phyloP scores from a whole-genome alignment of 768 basidiomycete genomes.

The Coprinopsis sp. region DNA sequence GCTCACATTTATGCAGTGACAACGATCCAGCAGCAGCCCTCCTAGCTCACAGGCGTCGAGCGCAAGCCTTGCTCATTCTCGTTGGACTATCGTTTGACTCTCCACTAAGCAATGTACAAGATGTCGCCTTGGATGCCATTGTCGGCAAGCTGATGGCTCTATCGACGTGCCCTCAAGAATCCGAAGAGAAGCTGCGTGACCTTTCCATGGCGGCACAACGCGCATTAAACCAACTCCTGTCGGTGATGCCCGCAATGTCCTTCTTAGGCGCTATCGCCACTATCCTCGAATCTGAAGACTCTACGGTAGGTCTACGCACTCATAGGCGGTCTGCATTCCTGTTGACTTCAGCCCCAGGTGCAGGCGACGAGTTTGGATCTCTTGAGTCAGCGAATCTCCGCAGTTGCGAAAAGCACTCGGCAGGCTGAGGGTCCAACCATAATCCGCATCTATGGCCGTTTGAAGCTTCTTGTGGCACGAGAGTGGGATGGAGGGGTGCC shows the following conservation, averaged over 20 bases:
- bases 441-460: constrained; percentile 45
- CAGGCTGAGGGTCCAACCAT: constrained; percentile 45
- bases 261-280: constrained; percentile 57
- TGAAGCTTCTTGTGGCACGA: constrained; percentile 44
- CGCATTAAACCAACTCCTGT: constrained; percentile 51
- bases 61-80: constrained; percentile 65
- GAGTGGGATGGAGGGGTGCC: constrained; percentile 37
- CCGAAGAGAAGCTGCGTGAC: constrained; percentile 22
- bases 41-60: constrained; percentile 50
- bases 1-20: constrained; percentile 37
- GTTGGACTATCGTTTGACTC: constrained; percentile 48
- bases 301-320: constrained; percentile 44
- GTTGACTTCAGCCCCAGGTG: constrained; percentile 36
- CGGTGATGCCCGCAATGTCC: constrained; percentile 62
- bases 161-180: constrained; percentile 24
- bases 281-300: constrained; percentile 52
- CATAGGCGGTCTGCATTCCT: not conserved
- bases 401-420: constrained; percentile 55
- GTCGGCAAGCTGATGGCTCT: constrained; percentile 45
- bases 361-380: constrained; percentile 67
- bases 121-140: constrained; percentile 40
- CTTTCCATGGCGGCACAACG: constrained; percentile 43
- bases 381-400: constrained; percentile 59
- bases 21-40: constrained; percentile 50
- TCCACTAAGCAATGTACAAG: constrained; percentile 15